Conservation (phyloP, 768 basidiomycete species). For the Psilocybe subaeruginosa region DNA sequence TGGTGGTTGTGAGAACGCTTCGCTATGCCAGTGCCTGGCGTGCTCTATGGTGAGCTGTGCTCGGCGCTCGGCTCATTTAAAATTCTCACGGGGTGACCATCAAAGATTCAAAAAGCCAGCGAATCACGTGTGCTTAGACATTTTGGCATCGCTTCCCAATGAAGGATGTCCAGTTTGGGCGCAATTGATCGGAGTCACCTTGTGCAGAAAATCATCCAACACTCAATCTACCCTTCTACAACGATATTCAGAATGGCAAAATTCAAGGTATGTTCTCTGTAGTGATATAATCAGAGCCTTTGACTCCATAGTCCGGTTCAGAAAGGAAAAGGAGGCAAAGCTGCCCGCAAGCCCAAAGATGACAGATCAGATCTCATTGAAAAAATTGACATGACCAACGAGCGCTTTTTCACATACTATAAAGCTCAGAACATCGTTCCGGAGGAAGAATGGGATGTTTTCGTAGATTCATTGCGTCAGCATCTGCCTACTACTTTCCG, state of each 20-base stretch:
- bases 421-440: conserved; percentile 75
- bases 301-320: neutral
- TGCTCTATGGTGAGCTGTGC: too few relatives aligned
- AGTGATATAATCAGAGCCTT: neutral
- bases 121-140: too few relatives aligned
- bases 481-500: conserved; percentile 95
- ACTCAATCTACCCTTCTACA: neutral
- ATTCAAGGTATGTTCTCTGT: neutral
- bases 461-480: conserved; percentile 64
- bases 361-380: conserved; percentile 56
- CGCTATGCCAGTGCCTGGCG: too few relatives aligned
- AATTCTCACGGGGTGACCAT: too few relatives aligned
- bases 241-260: neutral
- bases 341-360: conserved; percentile 15
- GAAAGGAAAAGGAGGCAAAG: conserved; percentile 6
- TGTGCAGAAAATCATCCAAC: neutral
- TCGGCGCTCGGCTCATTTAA: too few relatives aligned
- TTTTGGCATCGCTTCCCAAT: too few relatives aligned
- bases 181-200: neutral
- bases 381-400: conserved; percentile 70
- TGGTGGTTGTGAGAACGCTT: too few relatives aligned
- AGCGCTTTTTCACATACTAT: conserved; percentile 70
- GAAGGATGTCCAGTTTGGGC: neutral
- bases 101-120: too few relatives aligned
- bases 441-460: conserved; percentile 78